phyloP scores from a whole-genome alignment of 1,284 basidiomycete species.

The Neonothopanus nambi region DNA sequence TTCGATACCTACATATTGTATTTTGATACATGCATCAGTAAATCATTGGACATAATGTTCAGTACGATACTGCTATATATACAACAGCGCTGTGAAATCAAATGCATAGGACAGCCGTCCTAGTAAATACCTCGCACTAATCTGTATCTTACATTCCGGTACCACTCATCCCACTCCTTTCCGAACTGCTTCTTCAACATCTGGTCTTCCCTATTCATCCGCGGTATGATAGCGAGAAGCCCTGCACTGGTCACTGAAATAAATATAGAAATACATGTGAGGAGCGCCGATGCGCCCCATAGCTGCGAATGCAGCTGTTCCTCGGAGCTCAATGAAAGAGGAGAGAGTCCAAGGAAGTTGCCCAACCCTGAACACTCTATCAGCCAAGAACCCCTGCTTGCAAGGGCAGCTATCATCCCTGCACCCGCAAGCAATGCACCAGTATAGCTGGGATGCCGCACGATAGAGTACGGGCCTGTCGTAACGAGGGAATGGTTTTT shows the following conservation, averaged over 20 bases:
- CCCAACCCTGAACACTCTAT: neutral
- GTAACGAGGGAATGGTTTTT: conserved; percentile 26
- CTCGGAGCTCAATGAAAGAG: too few relatives aligned
- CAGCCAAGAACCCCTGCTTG: neutral
- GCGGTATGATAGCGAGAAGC: neutral
- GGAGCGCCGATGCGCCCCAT: too few relatives aligned
- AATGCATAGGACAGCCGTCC: neutral
- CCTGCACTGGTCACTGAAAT: too few relatives aligned
- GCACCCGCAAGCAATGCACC: neutral
- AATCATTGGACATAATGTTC: too few relatives aligned
- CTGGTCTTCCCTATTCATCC: conserved; percentile 20
- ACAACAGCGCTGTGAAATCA: too few relatives aligned
- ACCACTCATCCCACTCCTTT: conserved; percentile 22
- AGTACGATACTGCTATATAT: too few relatives aligned
- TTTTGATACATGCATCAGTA: too few relatives aligned
- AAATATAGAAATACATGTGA: too few relatives aligned
- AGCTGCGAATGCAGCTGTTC: too few relatives aligned
- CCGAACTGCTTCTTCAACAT: conserved; percentile 19
- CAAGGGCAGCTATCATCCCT: neutral
- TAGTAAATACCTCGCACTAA: conserved; percentile 15
- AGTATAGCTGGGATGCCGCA: conserved; percentile 25
- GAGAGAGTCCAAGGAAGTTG: too few relatives aligned
- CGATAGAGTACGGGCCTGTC: conserved; percentile 25
- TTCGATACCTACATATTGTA: too few relatives aligned
- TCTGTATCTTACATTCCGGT: conserved; percentile 11